Conservation (phyloP, 1,284 basidiomycete genomes). For the Wolfiporia cocos region DNA sequence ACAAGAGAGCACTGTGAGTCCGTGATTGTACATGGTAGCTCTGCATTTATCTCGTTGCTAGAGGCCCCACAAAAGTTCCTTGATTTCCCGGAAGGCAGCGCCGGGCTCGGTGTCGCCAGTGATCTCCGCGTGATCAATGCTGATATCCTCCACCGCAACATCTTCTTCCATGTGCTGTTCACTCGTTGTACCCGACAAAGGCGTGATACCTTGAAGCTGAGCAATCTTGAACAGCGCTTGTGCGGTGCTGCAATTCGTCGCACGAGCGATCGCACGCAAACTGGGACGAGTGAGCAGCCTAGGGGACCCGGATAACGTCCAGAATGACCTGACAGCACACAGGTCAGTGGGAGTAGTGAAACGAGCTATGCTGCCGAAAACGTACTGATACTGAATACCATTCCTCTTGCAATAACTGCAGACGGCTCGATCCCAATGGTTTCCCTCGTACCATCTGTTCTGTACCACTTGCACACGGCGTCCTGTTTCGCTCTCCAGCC, state of each 20-base stretch:
- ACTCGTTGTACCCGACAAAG: slow-evolving; percentile 63
- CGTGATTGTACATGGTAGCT: no score
- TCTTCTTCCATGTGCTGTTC: slow-evolving; percentile 53
- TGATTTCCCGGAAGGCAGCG: not conserved
- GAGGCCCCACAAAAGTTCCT: not conserved
- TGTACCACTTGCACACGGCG: slow-evolving; percentile 64
- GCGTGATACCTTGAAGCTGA: slow-evolving; percentile 53
- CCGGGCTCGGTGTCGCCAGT: slow-evolving; percentile 28
- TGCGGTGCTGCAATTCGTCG: slow-evolving; percentile 47
- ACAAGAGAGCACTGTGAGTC: no score
- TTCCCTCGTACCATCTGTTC: slow-evolving; percentile 79
- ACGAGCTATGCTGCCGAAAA: slow-evolving; percentile 5
- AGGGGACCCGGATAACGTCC: slow-evolving; percentile 79
- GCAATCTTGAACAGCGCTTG: slow-evolving; percentile 66
- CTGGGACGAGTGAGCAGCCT: slow-evolving; percentile 45
- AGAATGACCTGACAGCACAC: slow-evolving; percentile 58
- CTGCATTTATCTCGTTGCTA: no score
- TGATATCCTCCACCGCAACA: slow-evolving; percentile 31
- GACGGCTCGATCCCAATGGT: slow-evolving; percentile 66
- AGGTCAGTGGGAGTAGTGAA: not conserved
- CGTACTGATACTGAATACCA: slow-evolving; percentile 64
- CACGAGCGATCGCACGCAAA: slow-evolving; percentile 39
- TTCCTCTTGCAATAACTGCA: slow-evolving; percentile 48
- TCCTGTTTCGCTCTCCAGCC: slow-evolving; percentile 43
- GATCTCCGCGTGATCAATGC: slow-evolving; percentile 29